Evolutionary conservation across 768 basidiomycete species (phyloP), one percentile per base, ranked within the genome.

Genomic region (Leccinum subgranulosum): DNA sequence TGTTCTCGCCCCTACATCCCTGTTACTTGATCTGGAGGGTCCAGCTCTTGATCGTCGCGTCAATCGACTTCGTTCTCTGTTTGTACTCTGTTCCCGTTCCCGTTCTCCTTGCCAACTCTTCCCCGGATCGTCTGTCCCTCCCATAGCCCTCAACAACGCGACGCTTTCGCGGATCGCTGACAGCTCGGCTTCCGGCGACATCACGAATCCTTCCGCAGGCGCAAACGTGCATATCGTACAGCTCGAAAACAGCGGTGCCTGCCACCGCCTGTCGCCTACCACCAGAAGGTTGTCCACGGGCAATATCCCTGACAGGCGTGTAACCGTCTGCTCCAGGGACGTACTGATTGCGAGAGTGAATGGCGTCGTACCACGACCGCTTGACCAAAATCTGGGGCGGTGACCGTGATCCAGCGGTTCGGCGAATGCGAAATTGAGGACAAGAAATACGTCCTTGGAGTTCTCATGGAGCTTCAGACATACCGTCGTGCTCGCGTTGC

Each of bases 381-480:
- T 41, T n/a, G 39, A 41, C n/a, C 39, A 4, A 41, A 9, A n/a
- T 41, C 17, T 41, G n/a, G n/a, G 9, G 39, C n/a, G 39, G 11
- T 39, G 48, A 0, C 81, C 76, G 59, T 83, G 76, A 41, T 71
- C 73, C 0, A 77, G 23, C 4, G 31, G 74, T 41, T 10, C 39
- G 4, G 80, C 75, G 9, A 80, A 77, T 60, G 81, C 81, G 14
- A 86, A 83, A 66, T 88, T 86, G 63, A 88, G 86, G 25, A 85
- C 73, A 17, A 82, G 71, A 65, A 83, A 87, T 45, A 84, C 64
- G 43, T 74, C 69, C 12, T 60, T 59, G 25, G 56, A 47, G 10
- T 57, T 59, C 25, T 65, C 66, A 19, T 60, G 63, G 25, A 76
- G 36, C 51, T 71, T 75, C 27, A 85, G 63, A 64, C 84, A 81